phyloP scores from a whole-genome alignment of 192 early-diverging fungal species.

The Linnemannia hyalina region DNA sequence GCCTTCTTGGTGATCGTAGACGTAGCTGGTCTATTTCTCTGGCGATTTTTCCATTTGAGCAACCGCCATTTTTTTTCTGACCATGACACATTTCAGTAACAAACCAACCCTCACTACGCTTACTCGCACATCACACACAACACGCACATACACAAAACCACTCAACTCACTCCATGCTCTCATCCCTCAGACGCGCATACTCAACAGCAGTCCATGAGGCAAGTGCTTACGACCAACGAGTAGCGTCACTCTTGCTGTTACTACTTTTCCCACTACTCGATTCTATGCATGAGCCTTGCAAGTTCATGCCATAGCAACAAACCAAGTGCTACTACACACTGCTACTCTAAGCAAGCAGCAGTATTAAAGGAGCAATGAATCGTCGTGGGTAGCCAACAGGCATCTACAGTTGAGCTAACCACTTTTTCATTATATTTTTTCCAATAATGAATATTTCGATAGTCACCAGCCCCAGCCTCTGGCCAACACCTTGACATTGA shows the following conservation, averaged over 20 bases:
- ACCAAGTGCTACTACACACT: no score
- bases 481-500: slow-evolving; percentile 37
- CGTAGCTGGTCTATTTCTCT: no score
- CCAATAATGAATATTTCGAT: not conserved
- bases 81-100: no score
- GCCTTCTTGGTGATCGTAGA: no score
- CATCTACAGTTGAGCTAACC: not conserved
- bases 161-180: not conserved
- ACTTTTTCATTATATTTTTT: not conserved
- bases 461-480: slow-evolving; percentile 16
- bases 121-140: not conserved
- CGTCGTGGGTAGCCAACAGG: not conserved
- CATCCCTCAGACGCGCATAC: not conserved
- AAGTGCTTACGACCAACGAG: not conserved
- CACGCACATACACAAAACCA: not conserved
- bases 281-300: not conserved
- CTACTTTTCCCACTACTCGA: not conserved
- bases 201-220: not conserved
- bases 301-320: not conserved
- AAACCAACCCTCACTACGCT: no score
- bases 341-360: not conserved
- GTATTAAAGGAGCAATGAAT: not conserved
- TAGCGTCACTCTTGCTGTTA: not conserved
- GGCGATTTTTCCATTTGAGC: no score
- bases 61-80: no score